Base-by-base conservation (phyloP, 805 yeast genomes). In the Jamesozyma spencerorum region DNA sequence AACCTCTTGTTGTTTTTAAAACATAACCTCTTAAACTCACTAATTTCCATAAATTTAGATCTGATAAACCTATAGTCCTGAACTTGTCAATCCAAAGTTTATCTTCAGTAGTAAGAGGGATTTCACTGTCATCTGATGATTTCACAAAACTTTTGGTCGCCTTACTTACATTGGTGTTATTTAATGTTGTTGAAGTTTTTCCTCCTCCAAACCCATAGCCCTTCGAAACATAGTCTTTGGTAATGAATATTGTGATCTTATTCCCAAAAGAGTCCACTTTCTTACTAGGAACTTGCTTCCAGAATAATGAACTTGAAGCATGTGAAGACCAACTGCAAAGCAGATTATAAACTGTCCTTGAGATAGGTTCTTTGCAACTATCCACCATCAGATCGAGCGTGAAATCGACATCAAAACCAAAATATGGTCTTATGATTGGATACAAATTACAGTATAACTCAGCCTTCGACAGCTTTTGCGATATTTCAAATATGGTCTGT, bases 371-470 rank as follows among this genome's bases (percentile, higher is more conserved):
- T 41, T 81, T 79, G 36, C 81, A 69, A 48, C 84, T 75, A 3
- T 84, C 76, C 43, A 79, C 75, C 32, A 90, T 60, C 2, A 77
- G 68, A 13, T 78, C 74, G 75, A 87, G 79, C 1, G 71, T 62
- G 48, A 85, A 77, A 31, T 73, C 80, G 1, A 88, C 71, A 49
- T 90, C 97, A 55, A 85, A 81, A 28, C 75, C 77, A 53, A 92
- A 72, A 53, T 72, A 86, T 1, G 85, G 81, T 44, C 85, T 70
- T 10, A 92, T 71, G 28, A 85, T 68, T 0, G 97, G 97, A 45
- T 85, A 81, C 5, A 88, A 63, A 57, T 86, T 71, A 53, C 97
- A 90, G 50, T 81, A 85, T 10, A 76, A 64, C 49, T 92, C 97
- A 0, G 97, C 92, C 18, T 77, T 69, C 11, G 81, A 69, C 19